These are phyloP conservation scores for Parietichytrium sp. DNA, from an alignment of 108 stramenopile genomes.

Conservation along the genomic window DNA sequence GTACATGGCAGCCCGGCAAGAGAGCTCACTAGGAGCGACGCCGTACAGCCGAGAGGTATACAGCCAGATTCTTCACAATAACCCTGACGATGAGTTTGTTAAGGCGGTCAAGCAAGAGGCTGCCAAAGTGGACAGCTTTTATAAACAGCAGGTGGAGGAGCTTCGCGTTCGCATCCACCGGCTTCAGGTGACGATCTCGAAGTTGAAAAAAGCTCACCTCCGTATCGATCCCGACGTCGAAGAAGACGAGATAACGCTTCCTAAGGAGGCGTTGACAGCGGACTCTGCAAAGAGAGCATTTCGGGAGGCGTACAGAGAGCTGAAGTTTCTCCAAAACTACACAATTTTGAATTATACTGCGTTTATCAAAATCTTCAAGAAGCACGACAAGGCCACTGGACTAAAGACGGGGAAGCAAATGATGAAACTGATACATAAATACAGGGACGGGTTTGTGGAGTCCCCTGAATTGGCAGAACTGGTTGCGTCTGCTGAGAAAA, in stretches of 20 bases:
- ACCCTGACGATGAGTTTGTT: neutral
- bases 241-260: neutral
- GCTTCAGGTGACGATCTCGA: neutral
- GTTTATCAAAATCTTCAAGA: conserved; percentile 93
- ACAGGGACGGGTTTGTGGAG: neutral
- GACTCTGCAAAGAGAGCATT: neutral
- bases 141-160: neutral
- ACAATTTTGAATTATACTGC: conserved; percentile 95
- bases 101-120: neutral
- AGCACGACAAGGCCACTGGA: conserved; percentile 93
- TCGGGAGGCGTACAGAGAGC: conserved; percentile 74
- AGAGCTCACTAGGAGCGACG: too few species aligned
- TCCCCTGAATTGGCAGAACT: neutral
- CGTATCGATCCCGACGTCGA: neutral
- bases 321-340: conserved; percentile 86
- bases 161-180: neutral
- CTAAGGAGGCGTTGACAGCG: neutral
- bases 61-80: too few species aligned
- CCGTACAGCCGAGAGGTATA: too few species aligned
- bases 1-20: too few species aligned
- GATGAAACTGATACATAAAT: conserved; percentile 65
- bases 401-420: conserved; percentile 71
- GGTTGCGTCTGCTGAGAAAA: neutral
- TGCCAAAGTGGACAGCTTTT: neutral
- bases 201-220: neutral